These are phyloP conservation scores for Chaetomiaceae sp. DNA, from an alignment of 2,329 filamentous ascomycete species.

Conservation along the genomic window DNA sequence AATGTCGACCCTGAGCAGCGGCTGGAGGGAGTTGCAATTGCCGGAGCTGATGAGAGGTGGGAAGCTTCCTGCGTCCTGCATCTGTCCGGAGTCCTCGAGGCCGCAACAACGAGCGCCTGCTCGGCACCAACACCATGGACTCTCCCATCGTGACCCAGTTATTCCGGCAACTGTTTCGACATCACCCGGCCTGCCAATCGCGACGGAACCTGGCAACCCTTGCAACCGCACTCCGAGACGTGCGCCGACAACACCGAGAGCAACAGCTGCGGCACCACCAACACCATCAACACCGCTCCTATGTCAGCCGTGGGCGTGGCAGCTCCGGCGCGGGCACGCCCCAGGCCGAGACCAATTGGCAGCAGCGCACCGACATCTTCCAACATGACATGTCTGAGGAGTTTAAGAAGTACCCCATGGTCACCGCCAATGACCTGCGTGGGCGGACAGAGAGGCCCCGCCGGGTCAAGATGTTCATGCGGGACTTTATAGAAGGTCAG, in stretches of 20 bases:
- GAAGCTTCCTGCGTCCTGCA: slow-evolving; percentile 15
- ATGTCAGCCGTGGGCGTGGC: slow-evolving; percentile 17
- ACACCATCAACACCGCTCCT: slow-evolving; percentile 31
- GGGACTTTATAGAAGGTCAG: slow-evolving; percentile 93
- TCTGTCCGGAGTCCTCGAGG: background rate
- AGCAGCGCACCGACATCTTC: slow-evolving; percentile 73
- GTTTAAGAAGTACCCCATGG: slow-evolving; percentile 74
- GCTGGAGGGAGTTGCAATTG: background rate
- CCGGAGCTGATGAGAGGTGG: slow-evolving; percentile 15
- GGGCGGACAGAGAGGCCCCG: slow-evolving; percentile 69
- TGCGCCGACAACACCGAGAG: slow-evolving; percentile 22
- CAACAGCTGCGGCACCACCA: slow-evolving; percentile 27
- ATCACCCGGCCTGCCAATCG: slow-evolving; percentile 63
- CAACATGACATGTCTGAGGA: slow-evolving; percentile 74
- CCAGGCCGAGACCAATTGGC: slow-evolving; percentile 69
- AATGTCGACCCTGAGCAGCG: slow-evolving; percentile 6
- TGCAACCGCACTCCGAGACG: slow-evolving; percentile 37
- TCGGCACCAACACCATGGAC: slow-evolving; percentile 65
- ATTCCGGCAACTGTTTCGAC: slow-evolving; percentile 80
- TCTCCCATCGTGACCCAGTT: slow-evolving; percentile 72
- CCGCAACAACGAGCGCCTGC: background rate
- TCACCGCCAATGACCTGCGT: slow-evolving; percentile 77
- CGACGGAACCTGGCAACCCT: slow-evolving; percentile 41
- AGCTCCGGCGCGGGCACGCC: slow-evolving; percentile 24
- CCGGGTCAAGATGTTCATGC: slow-evolving; percentile 91